phyloP scores from a whole-genome alignment of 306 rosid genomes.

The Canavalia gladiata region DNA sequence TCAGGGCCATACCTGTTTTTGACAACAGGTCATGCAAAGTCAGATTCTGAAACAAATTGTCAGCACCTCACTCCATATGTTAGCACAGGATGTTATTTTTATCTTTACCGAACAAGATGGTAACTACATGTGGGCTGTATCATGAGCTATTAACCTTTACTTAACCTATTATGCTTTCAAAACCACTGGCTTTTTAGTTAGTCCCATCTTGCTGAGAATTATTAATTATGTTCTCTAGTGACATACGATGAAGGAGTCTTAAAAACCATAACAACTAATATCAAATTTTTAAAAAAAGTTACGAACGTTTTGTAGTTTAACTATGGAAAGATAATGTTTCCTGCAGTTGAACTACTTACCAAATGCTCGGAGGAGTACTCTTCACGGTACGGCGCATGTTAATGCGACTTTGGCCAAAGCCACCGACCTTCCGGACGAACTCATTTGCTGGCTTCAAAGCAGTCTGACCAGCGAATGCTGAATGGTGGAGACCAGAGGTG shows the following conservation, averaged over 20 bases:
- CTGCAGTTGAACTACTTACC: slow-evolving; percentile 57
- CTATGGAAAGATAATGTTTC: not conserved
- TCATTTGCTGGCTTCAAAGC: slow-evolving; percentile 85
- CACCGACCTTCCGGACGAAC: slow-evolving; percentile 74
- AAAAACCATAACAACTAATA: not conserved
- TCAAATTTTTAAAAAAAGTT: not conserved
- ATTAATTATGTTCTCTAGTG: not conserved
- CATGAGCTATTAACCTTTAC: not conserved
- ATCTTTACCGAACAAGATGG: not conserved
- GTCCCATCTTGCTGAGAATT: slow-evolving; percentile 20
- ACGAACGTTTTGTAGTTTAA: not conserved
- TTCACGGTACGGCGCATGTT: slow-evolving; percentile 89
- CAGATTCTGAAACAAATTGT: slow-evolving; percentile 34
- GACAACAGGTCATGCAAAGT: slow-evolving; percentile 39
- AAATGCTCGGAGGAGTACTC: slow-evolving; percentile 91
- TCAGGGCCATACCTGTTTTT: slow-evolving; percentile 92
- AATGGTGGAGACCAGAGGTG: slow-evolving; percentile 82
- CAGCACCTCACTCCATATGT: not conserved
- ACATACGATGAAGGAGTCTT: not conserved
- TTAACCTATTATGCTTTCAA: slow-evolving; percentile 17
- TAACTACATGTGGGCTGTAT: slow-evolving; percentile 11
- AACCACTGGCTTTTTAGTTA: slow-evolving; percentile 3
- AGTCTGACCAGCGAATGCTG: slow-evolving; percentile 85
- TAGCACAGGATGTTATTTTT: not conserved
- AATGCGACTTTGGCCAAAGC: slow-evolving; percentile 66